These are phyloP conservation scores for Malus domestica DNA, from an alignment of 306 rosid species.

Conservation along the genomic window DNA sequence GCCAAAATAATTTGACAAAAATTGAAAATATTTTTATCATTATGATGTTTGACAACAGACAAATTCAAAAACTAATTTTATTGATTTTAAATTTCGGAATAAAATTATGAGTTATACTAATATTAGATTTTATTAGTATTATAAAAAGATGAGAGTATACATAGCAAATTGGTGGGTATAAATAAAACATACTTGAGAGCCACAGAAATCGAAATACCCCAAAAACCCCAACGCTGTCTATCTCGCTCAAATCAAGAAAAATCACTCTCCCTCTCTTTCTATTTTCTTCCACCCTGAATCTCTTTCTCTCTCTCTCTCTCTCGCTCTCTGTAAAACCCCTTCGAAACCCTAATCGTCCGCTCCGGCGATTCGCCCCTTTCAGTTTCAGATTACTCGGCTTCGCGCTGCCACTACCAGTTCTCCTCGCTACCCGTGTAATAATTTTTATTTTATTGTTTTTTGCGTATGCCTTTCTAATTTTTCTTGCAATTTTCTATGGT, in stretches of 20 bases:
- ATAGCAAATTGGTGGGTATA: neutral
- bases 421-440: slow-evolving; percentile 27
- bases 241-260: slow-evolving; percentile 5
- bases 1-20: no score
- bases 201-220: neutral
- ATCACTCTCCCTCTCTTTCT: neutral
- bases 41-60: no score
- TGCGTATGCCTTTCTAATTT: neutral
- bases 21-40: no score
- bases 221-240: no score
- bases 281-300: neutral
- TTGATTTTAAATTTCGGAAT: no score
- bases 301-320: neutral
- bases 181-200: neutral
- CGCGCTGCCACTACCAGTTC: neutral
- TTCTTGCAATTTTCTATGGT: neutral
- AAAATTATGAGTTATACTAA: no score
- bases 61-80: no score
- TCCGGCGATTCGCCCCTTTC: neutral
- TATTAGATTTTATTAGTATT: no score
- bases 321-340: slow-evolving; percentile 8
- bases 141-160: neutral
- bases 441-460: neutral
- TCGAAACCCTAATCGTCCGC: slow-evolving; percentile 32
- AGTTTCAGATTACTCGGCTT: neutral